phyloP scores from a whole-genome alignment of 208 protist species.

The Wallacemonas sp. region DNA sequence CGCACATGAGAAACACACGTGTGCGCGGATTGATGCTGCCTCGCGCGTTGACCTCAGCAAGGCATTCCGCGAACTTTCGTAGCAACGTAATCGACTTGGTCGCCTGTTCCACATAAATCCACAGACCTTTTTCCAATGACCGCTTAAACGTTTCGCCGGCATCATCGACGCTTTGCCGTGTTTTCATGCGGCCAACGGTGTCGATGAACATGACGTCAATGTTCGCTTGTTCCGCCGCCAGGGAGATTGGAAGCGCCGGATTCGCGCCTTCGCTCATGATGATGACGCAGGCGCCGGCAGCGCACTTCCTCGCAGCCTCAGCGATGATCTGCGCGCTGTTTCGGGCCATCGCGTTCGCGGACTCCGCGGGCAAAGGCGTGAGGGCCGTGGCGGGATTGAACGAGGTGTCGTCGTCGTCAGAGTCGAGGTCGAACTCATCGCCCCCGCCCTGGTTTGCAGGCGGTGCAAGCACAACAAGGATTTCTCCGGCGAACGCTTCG shows the following conservation, averaged over 20 bases:
- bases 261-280: conserved; percentile 88
- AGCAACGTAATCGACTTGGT: conserved; percentile 90
- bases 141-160: conserved; percentile 66
- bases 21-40: conserved; percentile 53
- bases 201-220: conserved; percentile 89
- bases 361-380: conserved; percentile 35
- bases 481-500: conserved; percentile 27
- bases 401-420: conserved; percentile 52
- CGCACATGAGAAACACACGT: conserved; percentile 88
- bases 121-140: conserved; percentile 84
- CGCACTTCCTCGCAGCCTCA: conserved; percentile 52
- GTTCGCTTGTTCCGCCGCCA: conserved; percentile 59
- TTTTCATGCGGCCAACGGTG: conserved; percentile 84
- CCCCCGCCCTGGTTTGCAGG: conserved; percentile 4
- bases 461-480: conserved; percentile 50
- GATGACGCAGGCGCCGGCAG: conserved; percentile 64
- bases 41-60: conserved; percentile 44
- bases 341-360: conserved; percentile 29
- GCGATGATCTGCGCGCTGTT: conserved; percentile 62
- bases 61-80: conserved; percentile 71
- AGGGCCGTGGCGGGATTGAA: conserved; percentile 43
- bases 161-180: conserved; percentile 74
- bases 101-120: conserved; percentile 89
- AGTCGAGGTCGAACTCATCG: conserved; percentile 86
- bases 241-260: conserved; percentile 72